Evolutionary conservation across 306 rosid genomes (phyloP).

Genomic region (Medicago ruthenica): DNA sequence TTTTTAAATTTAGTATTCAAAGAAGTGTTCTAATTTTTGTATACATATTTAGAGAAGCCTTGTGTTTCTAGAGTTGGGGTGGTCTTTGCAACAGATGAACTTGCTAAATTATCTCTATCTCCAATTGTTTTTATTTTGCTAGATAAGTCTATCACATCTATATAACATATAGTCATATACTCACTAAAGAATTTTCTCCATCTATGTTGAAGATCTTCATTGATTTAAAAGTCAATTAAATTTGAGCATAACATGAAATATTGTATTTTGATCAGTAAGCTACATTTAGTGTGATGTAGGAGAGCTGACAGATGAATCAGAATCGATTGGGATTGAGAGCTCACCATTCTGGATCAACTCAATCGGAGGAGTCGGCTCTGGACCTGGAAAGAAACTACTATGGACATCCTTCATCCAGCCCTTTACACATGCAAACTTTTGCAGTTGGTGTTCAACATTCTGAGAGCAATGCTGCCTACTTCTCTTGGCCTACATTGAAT

Average conservation of each 20-base stretch:
- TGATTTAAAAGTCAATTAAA: slow-evolving; percentile 33
- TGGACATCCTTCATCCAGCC: slow-evolving; percentile 70
- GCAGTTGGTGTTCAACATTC: slow-evolving; percentile 84
- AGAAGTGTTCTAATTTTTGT: too few species aligned
- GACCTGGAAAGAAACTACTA: slow-evolving; percentile 81
- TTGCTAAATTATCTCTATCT: too few species aligned
- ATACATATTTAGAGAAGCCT: too few species aligned
- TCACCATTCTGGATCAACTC: slow-evolving; percentile 82
- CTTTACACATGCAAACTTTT: slow-evolving; percentile 77
- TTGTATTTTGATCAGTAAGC: slow-evolving; percentile 15
- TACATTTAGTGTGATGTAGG: slow-evolving; percentile 50
- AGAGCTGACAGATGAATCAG: slow-evolving; percentile 77
- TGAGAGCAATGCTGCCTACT: slow-evolving; percentile 92
- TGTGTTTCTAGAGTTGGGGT: too few species aligned
- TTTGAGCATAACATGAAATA: slow-evolving; percentile 39
- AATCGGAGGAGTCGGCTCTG: slow-evolving; percentile 83
- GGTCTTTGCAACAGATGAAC: too few species aligned
- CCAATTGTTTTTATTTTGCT: slow-evolving; percentile 24
- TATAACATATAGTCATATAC: not conserved
- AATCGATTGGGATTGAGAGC: slow-evolving; percentile 62
- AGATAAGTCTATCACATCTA: not conserved
- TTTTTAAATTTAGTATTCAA: too few species aligned
- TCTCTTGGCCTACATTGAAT: slow-evolving; percentile 97
- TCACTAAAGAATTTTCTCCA: slow-evolving; percentile 17
- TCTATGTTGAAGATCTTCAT: slow-evolving; percentile 29